A percentile compares a stretch with the other conserved stretches of the same genome.
phyloP scores from a whole-genome alignment of 1,139 yeast genomes.

The Saccharomycopsis phalli region DNA sequence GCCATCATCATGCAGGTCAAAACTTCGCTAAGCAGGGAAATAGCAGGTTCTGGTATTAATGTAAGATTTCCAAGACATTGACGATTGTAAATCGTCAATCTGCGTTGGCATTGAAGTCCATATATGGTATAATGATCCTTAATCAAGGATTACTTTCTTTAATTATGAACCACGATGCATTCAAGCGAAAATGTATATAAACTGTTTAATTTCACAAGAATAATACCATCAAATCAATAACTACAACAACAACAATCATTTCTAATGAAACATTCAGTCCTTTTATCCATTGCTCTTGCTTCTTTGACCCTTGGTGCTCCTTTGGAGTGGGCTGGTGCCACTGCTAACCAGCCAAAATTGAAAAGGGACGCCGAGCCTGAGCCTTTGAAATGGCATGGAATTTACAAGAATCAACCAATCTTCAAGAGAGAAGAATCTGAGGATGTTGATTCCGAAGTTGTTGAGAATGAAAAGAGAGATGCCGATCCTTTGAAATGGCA shows the following conservation, averaged over 20 bases:
- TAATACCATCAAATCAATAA: not conserved
- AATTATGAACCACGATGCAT: no score
- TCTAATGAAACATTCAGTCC: not conserved
- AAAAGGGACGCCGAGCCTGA: slow-evolving; percentile 7
- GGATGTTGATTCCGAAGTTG: not conserved
- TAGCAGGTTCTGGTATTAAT: no score
- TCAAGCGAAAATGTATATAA: no score
- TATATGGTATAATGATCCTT: no score
- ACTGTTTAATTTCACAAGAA: slow-evolving; percentile 1
- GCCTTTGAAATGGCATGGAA: not conserved
- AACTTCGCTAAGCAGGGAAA: no score
- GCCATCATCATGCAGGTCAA: no score
- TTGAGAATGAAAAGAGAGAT: not conserved
- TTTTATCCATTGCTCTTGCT: not conserved
- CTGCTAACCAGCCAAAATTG: not conserved
- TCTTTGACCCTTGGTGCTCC: slow-evolving; percentile 1
- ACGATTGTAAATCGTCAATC: no score
- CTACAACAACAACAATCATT: not conserved
- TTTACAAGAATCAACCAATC: not conserved
- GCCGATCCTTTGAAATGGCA: slow-evolving; percentile 3
- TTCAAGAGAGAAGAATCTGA: not conserved
- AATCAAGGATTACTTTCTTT: no score
- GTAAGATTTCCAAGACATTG: no score
- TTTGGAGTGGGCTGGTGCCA: slow-evolving; percentile 3
- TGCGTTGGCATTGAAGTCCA: no score